Evolutionary conservation across 2,329 filamentous ascomycete genomes (phyloP).

Genomic region (Esteya vermicola): DNA sequence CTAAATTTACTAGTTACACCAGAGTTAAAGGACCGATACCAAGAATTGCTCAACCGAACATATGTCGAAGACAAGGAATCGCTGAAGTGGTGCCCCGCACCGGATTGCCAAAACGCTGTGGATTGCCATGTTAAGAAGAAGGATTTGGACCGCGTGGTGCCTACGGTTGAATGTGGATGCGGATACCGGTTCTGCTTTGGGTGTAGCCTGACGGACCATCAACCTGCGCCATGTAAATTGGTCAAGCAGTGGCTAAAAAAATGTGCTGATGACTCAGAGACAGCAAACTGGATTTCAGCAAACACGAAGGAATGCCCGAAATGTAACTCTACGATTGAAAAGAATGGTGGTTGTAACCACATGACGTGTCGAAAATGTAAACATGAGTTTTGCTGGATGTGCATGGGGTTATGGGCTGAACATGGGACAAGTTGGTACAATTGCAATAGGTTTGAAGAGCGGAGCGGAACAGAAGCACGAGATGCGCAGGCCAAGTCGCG

Average conservation of each 20-base stretch:
- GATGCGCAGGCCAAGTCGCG: conserved; percentile 86
- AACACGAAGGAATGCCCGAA: conserved; percentile 98
- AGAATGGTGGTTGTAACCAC: conserved; percentile 96
- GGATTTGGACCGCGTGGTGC: conserved; percentile 72
- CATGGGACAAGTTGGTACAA: conserved; percentile 99
- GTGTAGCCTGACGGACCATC: conserved; percentile 78
- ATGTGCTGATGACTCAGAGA: conserved; percentile 95
- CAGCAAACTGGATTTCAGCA: conserved; percentile 97
- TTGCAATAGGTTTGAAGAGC: conserved; percentile 94
- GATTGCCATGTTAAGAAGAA: conserved; percentile 82
- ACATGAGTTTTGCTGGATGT: conserved; percentile 99
- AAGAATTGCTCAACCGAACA: conserved; percentile 74
- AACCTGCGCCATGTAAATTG: conserved; percentile 78
- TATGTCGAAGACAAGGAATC: conserved; percentile 96
- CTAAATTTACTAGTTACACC: conserved; percentile 58
- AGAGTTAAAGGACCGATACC: conserved; percentile 52
- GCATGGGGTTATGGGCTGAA: conserved; percentile 97
- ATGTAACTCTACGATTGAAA: conserved; percentile 94
- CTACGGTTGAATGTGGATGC: conserved; percentile 77
- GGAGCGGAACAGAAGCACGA: conserved; percentile 77
- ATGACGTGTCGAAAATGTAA: conserved; percentile 96
- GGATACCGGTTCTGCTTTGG: conserved; percentile 90
- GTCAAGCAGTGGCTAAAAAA: conserved; percentile 97
- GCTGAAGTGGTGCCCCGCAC: conserved; percentile 94
- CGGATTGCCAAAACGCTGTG: conserved; percentile 89